Evolutionary conservation across 2,329 filamentous ascomycete species (phyloP).

Genomic region (Ilyonectria destructans): DNA sequence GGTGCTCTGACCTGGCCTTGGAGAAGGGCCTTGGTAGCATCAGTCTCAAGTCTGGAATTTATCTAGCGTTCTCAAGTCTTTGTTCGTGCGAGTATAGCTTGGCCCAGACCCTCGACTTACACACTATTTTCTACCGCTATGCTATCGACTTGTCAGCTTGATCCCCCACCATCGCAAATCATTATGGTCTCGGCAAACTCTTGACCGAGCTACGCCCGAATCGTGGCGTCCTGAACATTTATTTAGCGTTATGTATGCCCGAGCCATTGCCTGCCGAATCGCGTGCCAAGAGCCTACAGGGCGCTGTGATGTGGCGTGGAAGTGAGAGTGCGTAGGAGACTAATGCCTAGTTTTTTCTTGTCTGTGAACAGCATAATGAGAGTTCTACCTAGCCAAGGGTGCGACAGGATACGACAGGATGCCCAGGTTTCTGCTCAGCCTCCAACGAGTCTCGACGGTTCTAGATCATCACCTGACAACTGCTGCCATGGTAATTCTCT

Average conservation of each 20-base stretch:
- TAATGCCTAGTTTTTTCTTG: not conserved
- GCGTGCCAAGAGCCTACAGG: not conserved
- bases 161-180: no score
- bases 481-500: not conserved
- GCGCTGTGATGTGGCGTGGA: not conserved
- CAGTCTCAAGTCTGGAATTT: not conserved
- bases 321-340: no score
- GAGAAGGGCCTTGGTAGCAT: not conserved
- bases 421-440: no score
- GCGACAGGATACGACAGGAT: no score
- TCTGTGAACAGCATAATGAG: no score
- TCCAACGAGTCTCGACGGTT: not conserved
- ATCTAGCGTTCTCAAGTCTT: not conserved
- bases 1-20: not conserved
- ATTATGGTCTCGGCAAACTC: not conserved
- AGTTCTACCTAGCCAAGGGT: no score
- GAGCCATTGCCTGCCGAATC: not conserved
- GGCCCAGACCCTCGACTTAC: not conserved
- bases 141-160: not conserved
- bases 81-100: no score
- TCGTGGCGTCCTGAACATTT: not conserved
- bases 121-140: not conserved
- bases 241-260: not conserved
- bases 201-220: not conserved
- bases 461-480: not conserved